These are phyloP conservation scores for Xylaria sp. DNA, from an alignment of 2,329 filamentous ascomycete species.

Conservation along the genomic window DNA sequence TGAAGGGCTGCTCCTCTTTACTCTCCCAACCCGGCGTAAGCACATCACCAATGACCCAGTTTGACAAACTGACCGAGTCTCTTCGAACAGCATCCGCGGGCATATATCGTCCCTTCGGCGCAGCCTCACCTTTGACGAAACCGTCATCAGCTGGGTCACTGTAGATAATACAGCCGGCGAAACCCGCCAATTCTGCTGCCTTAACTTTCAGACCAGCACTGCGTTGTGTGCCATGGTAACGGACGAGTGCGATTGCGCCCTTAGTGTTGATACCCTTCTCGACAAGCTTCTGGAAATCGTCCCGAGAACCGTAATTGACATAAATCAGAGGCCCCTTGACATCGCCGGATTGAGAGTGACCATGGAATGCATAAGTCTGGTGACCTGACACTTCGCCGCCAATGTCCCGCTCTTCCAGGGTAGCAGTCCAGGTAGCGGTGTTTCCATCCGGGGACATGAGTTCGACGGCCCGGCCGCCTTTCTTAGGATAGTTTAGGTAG, in stretches of 20 bases:
- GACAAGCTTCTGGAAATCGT: slow-evolving; percentile 71
- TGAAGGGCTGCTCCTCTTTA: slow-evolving; percentile 57
- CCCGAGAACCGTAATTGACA: slow-evolving; percentile 81
- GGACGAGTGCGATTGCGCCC: slow-evolving; percentile 78
- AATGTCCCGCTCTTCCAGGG: slow-evolving; percentile 73
- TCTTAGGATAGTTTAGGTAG: slow-evolving; percentile 85
- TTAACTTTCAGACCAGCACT: slow-evolving; percentile 81
- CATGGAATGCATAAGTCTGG: slow-evolving; percentile 79
- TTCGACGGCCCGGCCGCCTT: slow-evolving; percentile 71
- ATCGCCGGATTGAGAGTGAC: slow-evolving; percentile 79
- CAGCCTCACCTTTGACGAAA: slow-evolving; percentile 65
- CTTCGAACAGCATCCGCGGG: slow-evolving; percentile 78
- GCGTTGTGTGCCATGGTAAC: slow-evolving; percentile 68
- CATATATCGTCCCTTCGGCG: slow-evolving; percentile 74
- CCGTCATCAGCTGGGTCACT: slow-evolving; percentile 85
- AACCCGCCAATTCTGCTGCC: slow-evolving; percentile 80
- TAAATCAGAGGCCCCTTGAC: slow-evolving; percentile 84
- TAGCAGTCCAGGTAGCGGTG: slow-evolving; percentile 67
- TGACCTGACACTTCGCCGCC: slow-evolving; percentile 57
- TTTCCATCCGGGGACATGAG: slow-evolving; percentile 64
- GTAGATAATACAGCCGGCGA: slow-evolving; percentile 84
- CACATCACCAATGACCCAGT: slow-evolving; percentile 83
- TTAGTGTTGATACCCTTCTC: slow-evolving; percentile 67
- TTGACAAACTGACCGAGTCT: slow-evolving; percentile 73
- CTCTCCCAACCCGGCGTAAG: slow-evolving; percentile 84